phyloP scores from a whole-genome alignment of 2,329 filamentous ascomycete species.

The Penicillium hordei region DNA sequence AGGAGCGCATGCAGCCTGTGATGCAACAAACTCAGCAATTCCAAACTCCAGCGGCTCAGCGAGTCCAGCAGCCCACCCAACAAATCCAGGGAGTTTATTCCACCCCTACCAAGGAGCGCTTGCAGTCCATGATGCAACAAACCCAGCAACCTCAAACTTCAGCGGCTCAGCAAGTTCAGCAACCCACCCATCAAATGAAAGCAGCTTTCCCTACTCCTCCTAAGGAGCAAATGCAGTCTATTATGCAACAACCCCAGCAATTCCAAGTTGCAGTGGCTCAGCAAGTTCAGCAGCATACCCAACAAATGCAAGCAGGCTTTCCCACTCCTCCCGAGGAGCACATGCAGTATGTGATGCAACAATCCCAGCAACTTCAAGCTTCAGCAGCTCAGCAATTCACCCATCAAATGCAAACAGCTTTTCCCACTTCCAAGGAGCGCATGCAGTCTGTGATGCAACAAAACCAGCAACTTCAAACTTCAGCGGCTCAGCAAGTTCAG shows the following conservation, averaged over 20 bases:
- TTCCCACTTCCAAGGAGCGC: too few relatives aligned
- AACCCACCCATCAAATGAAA: neutral
- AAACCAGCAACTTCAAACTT: neutral
- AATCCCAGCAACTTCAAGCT: neutral
- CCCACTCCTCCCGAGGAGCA: neutral
- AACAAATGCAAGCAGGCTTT: neutral
- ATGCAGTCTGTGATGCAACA: neutral
- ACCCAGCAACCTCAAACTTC: neutral
- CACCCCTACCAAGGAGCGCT: too few relatives aligned
- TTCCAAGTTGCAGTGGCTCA: neutral
- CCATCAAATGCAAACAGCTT: too few relatives aligned
- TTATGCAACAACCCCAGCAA: neutral
- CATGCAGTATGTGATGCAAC: neutral
- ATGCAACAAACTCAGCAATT: too few relatives aligned
- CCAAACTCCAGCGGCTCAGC: too few relatives aligned
- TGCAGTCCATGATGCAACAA: neutral
- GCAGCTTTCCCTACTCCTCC: neutral
- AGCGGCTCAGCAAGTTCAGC: neutral
- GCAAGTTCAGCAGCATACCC: neutral
- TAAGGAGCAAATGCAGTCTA: neutral
- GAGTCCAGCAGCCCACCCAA: too few relatives aligned
- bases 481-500: neutral
- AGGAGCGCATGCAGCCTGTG: too few relatives aligned
- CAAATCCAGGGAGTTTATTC: too few relatives aligned
- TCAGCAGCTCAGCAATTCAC: neutral